phyloP scores from a whole-genome alignment of 2,329 filamentous ascomycete genomes.

The Aspergillus unguis region DNA sequence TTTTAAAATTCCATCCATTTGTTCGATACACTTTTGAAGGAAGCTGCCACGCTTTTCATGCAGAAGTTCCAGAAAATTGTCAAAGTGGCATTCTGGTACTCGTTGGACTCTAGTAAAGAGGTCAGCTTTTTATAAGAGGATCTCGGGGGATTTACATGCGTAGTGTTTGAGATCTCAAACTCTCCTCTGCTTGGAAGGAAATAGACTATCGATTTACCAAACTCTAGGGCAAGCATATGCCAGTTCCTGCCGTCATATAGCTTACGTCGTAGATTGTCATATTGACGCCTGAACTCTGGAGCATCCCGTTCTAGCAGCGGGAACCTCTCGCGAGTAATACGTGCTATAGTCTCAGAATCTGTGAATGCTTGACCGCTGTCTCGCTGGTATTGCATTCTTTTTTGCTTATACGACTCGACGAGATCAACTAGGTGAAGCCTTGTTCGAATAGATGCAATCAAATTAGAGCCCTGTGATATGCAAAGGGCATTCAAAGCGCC shows the following conservation, averaged over 20 bases:
- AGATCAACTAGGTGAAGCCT: constrained; percentile 2
- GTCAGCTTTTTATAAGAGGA: constrained; percentile 2
- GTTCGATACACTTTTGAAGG: constrained; percentile 1
- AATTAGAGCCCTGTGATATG: background rate
- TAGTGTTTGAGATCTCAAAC: constrained; percentile 6
- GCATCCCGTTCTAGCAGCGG: background rate
- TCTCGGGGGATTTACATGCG: constrained; percentile 1
- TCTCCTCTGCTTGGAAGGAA: constrained; percentile 4
- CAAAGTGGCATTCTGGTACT: constrained; percentile 3
- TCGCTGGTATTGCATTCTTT: constrained; percentile 1
- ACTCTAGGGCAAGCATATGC: constrained; percentile 5
- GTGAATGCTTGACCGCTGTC: background rate
- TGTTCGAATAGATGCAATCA: constrained; percentile 3
- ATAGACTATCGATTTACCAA: constrained; percentile 7
- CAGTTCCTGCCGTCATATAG: constrained; percentile 3
- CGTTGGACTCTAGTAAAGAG: constrained; percentile 1
- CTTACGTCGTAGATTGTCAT: constrained; percentile 2
- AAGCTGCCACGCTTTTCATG: constrained; percentile 2
- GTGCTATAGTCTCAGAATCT: constrained; percentile 3
- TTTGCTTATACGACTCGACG: constrained; percentile 4
- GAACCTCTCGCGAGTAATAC: constrained; percentile 5
- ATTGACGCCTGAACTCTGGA: constrained; percentile 2
- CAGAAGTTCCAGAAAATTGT: constrained; percentile 2
- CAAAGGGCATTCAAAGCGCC: background rate
- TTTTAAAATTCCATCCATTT: background rate